Conservation (phyloP, 129 eudicot genomes). For the Tagetes erecta region DNA sequence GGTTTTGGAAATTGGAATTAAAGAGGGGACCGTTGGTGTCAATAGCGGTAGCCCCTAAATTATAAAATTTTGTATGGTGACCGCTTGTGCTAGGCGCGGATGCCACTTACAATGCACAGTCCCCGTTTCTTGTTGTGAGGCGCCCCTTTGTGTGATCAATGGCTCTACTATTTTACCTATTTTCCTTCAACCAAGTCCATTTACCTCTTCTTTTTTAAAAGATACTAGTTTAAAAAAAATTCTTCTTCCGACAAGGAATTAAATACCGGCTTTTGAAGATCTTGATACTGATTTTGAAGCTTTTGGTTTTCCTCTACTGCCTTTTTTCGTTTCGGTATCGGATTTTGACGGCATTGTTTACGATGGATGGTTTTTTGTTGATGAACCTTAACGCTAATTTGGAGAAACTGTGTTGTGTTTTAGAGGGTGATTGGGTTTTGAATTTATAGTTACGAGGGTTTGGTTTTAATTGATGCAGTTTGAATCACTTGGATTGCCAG, state of each 20-base stretch:
- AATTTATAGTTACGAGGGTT: not conserved
- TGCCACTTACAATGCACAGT: no score
- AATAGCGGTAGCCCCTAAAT: no score
- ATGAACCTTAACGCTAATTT: not conserved
- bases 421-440: not conserved
- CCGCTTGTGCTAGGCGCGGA: no score
- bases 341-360: slow-evolving; percentile 24
- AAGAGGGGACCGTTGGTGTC: no score
- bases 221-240: no score
- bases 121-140: no score
- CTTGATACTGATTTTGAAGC: slow-evolving; percentile 40
- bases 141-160: no score
- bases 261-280: slow-evolving; percentile 45
- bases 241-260: slow-evolving; percentile 54
- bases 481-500: slow-evolving; percentile 24
- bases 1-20: no score
- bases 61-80: no score
- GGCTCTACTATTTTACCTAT: no score
- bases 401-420: not conserved
- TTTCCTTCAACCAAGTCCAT: no score
- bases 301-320: slow-evolving; percentile 46
- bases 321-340: slow-evolving; percentile 28
- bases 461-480: slow-evolving; percentile 16
- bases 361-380: not conserved
- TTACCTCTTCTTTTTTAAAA: no score